Evolutionary conservation across 108 stramenopile species (phyloP), one percentile per base, ranked within the genome.

Genomic region (Discostella stelligeroides): DNA sequence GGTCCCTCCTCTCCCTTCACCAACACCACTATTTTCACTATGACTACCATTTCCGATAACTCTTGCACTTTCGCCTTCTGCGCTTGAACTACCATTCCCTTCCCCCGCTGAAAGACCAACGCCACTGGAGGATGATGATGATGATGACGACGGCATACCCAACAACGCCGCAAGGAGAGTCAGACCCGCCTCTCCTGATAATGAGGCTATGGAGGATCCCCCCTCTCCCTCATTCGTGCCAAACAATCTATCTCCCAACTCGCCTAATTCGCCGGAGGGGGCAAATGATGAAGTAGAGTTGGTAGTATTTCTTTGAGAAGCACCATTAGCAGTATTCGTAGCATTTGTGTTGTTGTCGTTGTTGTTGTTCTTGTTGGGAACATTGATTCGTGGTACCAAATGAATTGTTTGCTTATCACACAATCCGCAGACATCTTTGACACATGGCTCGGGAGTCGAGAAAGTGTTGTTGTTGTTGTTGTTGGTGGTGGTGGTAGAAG

Each of bases 331-430:
- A n/a, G n/a, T n/a, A n/a, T n/a, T 18, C 51, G 38, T 45, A 2
- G n/a, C 12, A 10, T 1, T 10, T 7, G 43, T 2, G 12, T 10
- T 10, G n/a, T 17, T 45, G n/a, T 13, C 13, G 50, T 5, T 66
- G n/a, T n/a, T 53, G 21, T 42, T 23, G 23, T 60, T 25, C 15
- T 46, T 53, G 30, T 43, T 57, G 0, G 45, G 62, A 27, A 48
- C 50, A 43, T 11, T 30, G 28, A 41, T 18, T 37, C 84, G 82
- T 20, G 86, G 88, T 7, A 95, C 90, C 41, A 92, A 68, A 79
- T 95, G 95, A 60, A 95, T 92, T 0, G 95, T 93, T 15, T 95
- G 92, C 60, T 89, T 86, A 75, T 93, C 90, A 11, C 62, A 70
- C 30, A 95, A 56, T 11, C 95, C 95, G 15, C 45, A 76, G 59